Conservation (phyloP, 306 rosid genomes). For the Luffa acutangula region DNA sequence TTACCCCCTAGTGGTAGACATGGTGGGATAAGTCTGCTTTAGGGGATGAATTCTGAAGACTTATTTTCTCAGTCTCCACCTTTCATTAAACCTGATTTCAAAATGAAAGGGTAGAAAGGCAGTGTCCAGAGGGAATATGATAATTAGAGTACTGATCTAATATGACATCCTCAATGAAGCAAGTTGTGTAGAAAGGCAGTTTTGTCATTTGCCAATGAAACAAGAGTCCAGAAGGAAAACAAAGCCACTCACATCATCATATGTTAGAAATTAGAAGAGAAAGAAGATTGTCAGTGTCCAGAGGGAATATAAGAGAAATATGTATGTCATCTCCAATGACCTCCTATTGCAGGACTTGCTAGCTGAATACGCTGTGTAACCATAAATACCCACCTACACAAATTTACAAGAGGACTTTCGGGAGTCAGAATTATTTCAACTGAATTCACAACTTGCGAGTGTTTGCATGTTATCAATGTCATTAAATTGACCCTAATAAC, state of each 20-base stretch:
- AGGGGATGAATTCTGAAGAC: background rate
- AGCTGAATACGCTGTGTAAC: slow-evolving; percentile 83
- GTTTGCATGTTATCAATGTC: background rate
- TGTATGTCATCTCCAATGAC: slow-evolving; percentile 65
- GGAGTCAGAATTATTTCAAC: background rate
- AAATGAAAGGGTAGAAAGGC: background rate
- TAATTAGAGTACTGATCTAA: background rate
- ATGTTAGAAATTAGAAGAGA: background rate
- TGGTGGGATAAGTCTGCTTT: background rate
- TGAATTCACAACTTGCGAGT: background rate
- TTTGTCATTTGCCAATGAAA: background rate
- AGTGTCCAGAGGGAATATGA: too few species aligned
- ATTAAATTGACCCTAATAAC: background rate
- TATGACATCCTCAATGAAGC: background rate
- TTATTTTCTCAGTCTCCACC: background rate
- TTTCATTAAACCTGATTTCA: background rate
- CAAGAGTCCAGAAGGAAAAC: background rate
- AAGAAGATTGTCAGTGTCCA: slow-evolving; percentile 39
- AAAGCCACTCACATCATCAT: background rate
- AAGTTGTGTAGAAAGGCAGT: background rate
- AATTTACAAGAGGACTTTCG: background rate
- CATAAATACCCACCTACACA: slow-evolving; percentile 73
- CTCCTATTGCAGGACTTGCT: slow-evolving; percentile 91
- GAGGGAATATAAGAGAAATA: slow-evolving; percentile 76
- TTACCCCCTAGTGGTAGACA: background rate